Percentiles rank a stretch among this genome's conserved stretches.
Conservation (phyloP, 2,329 filamentous ascomycete genomes). For the Fusarium albosuccineum region DNA sequence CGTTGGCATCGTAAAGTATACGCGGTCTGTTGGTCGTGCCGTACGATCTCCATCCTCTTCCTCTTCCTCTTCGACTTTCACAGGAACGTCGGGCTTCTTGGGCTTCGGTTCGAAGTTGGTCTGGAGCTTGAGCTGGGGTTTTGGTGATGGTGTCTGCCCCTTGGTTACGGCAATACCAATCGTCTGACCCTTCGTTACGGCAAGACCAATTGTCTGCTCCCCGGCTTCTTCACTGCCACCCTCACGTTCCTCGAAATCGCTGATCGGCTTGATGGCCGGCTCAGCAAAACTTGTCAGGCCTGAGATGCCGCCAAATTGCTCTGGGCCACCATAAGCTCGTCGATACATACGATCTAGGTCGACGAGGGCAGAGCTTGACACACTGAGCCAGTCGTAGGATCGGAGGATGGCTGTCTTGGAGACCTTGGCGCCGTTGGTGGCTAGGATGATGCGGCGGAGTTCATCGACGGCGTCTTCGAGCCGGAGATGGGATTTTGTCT, state of each 20-base stretch:
- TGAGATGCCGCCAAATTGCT: constrained; percentile 61
- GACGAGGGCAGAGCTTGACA: constrained; percentile 62
- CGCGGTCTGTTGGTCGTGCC: constrained; percentile 52
- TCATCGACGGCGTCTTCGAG: constrained; percentile 74
- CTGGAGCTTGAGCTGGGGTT: constrained; percentile 56
- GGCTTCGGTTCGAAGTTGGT: constrained; percentile 55
- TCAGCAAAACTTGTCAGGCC: constrained; percentile 47
- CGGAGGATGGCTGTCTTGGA: constrained; percentile 64
- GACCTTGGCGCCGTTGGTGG: constrained; percentile 64
- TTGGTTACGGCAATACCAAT: constrained; percentile 46
- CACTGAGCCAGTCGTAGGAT: constrained; percentile 69
- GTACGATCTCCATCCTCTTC: constrained; percentile 55
- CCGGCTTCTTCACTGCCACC: constrained; percentile 41
- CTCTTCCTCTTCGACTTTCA: constrained; percentile 25
- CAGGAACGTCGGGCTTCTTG: constrained; percentile 22
- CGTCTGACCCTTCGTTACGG: constrained; percentile 41
- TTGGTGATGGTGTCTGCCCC: constrained; percentile 44
- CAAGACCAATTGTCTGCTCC: constrained; percentile 40
- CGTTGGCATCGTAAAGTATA: constrained; percentile 44
- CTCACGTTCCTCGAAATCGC: constrained; percentile 39
- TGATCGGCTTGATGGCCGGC: constrained; percentile 39
- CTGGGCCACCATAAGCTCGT: constrained; percentile 66
- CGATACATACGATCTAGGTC: constrained; percentile 71
- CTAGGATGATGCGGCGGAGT: constrained; percentile 69
- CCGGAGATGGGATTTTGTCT: constrained; percentile 57